Evolutionary conservation across 768 basidiomycete species (phyloP).

Genomic region (Auriscalpium microsporum): DNA sequence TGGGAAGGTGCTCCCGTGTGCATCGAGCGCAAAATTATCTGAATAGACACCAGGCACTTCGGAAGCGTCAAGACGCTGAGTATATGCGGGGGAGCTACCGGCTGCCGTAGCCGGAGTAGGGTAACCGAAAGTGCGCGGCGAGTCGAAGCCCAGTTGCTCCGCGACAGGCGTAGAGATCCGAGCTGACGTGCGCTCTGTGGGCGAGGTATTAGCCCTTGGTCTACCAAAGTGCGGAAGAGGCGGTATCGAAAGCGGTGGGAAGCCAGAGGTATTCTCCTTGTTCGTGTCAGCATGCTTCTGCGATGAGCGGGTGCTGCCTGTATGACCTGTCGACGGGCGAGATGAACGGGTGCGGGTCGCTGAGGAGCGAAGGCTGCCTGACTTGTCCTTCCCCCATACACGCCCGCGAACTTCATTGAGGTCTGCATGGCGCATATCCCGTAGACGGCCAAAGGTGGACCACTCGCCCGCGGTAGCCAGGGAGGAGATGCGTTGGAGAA

Average conservation of each 20-base stretch:
- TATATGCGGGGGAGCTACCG: not conserved
- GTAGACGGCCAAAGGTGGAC: slow-evolving; percentile 29
- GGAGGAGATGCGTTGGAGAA: slow-evolving; percentile 16
- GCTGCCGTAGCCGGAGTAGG: slow-evolving; percentile 25
- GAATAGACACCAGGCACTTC: too few species aligned
- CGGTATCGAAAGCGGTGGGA: not conserved
- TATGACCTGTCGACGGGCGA: slow-evolving; percentile 15
- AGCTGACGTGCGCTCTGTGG: not conserved
- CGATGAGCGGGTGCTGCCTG: slow-evolving; percentile 23
- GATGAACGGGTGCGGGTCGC: slow-evolving; percentile 13
- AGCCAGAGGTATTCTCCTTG: not conserved
- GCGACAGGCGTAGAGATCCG: slow-evolving; percentile 21
- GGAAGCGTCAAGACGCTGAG: too few species aligned
- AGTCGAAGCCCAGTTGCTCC: slow-evolving; percentile 21
- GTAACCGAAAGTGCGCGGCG: slow-evolving; percentile 34
- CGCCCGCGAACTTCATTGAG: slow-evolving; percentile 12
- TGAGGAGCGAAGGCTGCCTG: not conserved
- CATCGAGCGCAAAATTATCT: slow-evolving; percentile 2
- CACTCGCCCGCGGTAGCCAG: slow-evolving; percentile 20
- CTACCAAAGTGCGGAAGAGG: slow-evolving; percentile 10
- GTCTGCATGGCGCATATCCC: slow-evolving; percentile 12
- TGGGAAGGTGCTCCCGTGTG: slow-evolving; percentile 19
- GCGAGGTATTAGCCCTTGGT: slow-evolving; percentile 4
- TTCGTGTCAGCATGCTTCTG: slow-evolving; percentile 20
- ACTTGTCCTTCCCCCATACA: slow-evolving; percentile 15